phyloP scores from a whole-genome alignment of 306 rosid genomes.

The Coriaria nepalensis region DNA sequence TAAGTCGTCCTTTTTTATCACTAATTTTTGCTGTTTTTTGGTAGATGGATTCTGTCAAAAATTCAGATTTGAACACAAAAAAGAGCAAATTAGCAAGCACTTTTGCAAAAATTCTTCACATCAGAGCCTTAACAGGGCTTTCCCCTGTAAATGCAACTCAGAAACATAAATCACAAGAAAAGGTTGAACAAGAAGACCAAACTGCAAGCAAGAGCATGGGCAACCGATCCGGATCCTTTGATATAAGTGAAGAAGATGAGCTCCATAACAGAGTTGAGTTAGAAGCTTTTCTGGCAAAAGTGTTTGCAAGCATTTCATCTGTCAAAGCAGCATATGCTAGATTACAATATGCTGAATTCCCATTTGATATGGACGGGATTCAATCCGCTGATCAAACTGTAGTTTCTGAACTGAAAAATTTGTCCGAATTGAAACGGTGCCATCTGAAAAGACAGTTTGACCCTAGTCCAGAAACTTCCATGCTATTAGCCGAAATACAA shows the following conservation, averaged over 20 bases:
- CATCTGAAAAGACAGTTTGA: slow-evolving; percentile 64
- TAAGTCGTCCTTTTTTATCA: too few species aligned
- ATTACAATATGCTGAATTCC: slow-evolving; percentile 56
- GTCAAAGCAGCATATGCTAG: slow-evolving; percentile 78
- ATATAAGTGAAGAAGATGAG: slow-evolving; percentile 34
- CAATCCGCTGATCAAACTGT: slow-evolving; percentile 47
- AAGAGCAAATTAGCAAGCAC: slow-evolving; percentile 54
- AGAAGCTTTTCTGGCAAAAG: slow-evolving; percentile 57
- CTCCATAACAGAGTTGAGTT: slow-evolving; percentile 37
- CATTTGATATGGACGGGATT: slow-evolving; percentile 71
- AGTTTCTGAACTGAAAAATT: slow-evolving; percentile 45
- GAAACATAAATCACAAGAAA: slow-evolving; percentile 3
- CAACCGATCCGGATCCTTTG: slow-evolving; percentile 19
- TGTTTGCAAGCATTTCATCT: slow-evolving; percentile 57
- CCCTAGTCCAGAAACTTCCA: slow-evolving; percentile 38
- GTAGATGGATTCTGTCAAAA: slow-evolving; percentile 72
- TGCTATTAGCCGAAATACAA: slow-evolving; percentile 52
- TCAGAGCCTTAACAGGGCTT: slow-evolving; percentile 42
- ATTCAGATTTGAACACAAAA: slow-evolving; percentile 39
- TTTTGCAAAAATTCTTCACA: slow-evolving; percentile 72
- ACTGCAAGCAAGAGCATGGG: slow-evolving; percentile 14
- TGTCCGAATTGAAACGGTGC: slow-evolving; percentile 75
- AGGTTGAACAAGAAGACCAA: slow-evolving; percentile 22
- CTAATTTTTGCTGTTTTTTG: slow-evolving; percentile 6
- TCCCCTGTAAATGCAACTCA: slow-evolving; percentile 33